Conservation (phyloP, 1,139 yeast genomes). For the Pneumocystis canis region DNA sequence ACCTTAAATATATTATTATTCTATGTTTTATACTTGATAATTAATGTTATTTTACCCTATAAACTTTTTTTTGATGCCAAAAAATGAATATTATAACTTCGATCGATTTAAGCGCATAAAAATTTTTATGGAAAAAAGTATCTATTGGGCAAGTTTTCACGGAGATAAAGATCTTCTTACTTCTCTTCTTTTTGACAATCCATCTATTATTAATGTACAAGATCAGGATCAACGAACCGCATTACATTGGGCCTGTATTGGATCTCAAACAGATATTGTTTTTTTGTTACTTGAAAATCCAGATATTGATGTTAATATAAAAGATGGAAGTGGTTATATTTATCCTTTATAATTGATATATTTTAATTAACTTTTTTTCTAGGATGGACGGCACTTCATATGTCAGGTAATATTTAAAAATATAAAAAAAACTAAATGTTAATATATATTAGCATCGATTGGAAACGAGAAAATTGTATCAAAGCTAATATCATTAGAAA, state of each 20-base stretch:
- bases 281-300: slow-evolving; percentile 31
- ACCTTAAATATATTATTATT: not conserved
- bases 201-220: not conserved
- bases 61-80: not conserved
- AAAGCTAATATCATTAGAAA: slow-evolving; percentile 29
- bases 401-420: slow-evolving; percentile 5
- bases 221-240: slow-evolving; percentile 75
- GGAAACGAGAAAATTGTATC: slow-evolving; percentile 47
- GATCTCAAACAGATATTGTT: slow-evolving; percentile 41
- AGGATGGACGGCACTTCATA: not conserved
- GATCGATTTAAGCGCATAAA: not conserved
- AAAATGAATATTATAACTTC: not conserved
- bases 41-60: not conserved
- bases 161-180: not conserved
- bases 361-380: not conserved
- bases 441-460: slow-evolving; percentile 64
- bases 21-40: not conserved
- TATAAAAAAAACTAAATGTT: slow-evolving; percentile 4
- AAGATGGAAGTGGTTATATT: slow-evolving; percentile 44
- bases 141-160: not conserved
- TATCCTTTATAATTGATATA: not conserved
- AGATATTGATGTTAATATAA: slow-evolving; percentile 49
- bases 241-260: slow-evolving; percentile 79
- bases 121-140: not conserved
- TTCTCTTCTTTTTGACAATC: not conserved